Evolutionary conservation across 176 grass and related monocot genomes (phyloP), one percentile per base, ranked within the genome.

Genomic region (Pharus latifolius): DNA sequence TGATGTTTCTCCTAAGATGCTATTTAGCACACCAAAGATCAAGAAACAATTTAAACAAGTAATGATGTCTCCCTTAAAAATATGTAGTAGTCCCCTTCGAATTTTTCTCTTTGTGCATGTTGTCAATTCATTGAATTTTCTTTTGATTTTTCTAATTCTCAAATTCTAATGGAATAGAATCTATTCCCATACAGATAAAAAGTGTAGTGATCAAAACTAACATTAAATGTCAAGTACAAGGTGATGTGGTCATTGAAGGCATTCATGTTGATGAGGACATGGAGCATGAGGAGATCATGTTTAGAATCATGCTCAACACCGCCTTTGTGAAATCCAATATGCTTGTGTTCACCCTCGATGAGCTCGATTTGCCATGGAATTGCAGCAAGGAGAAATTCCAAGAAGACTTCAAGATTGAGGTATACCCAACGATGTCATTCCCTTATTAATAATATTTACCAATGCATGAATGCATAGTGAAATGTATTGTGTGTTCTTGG

Each of bases 281-380:
- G 35, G 75, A 33, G 5, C 20, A 18, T 2, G 78, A 70, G 53
- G 61, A 78, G 18, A 59, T 61, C 26, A 79, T 85, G 87, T 85
- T 85, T 60, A 82, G 87, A 37, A 18, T 85, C 62, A 90, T 90
- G 87, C 71, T 90, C 53, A 85, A 85, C 68, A 90, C 82, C 22
- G 69, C 72, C 32, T 90, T 90, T 79, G 28, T 85, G 32, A 46
- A 60, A 55, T 90, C 82, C 37, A 85, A 85, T 55, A 75, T 85
- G 67, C 14, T 71, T 19, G 53, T 44, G 16, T 70, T 90, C 43
- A 82, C 60, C 14, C 48, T 69, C 27, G 87, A 90, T 18, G 82
- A 90, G 23, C 63, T 85, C 60, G 87, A 90, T 76, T 49, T 82
- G 62, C 46, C 48, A 56, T 85, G 82, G 78, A 78, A 73, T n/a